These are phyloP conservation scores for Chlamydomonas sp. DNA, from an alignment of 139 green algal species.

Conservation along the genomic window DNA sequence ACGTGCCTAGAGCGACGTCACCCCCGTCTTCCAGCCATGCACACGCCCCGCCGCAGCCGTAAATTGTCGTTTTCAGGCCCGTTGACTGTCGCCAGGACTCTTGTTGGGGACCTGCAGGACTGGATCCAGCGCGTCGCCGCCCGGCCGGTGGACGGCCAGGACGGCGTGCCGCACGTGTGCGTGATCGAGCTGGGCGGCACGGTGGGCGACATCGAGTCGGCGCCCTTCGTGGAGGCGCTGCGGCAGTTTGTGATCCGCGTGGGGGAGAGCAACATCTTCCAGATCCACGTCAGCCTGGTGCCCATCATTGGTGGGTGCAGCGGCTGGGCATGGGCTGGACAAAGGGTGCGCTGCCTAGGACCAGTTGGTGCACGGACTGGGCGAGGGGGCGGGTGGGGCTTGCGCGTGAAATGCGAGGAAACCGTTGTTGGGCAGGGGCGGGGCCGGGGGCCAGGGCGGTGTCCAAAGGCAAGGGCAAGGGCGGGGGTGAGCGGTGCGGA, in stretches of 20 bases:
- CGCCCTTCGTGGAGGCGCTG: conserved; percentile 96
- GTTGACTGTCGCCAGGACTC: background rate
- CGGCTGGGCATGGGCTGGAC: background rate
- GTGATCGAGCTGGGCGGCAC: conserved; percentile 99
- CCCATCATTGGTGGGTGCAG: conserved; percentile 86
- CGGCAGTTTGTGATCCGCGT: conserved; percentile 78
- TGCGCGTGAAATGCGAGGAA: background rate
- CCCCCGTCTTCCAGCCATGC: background rate
- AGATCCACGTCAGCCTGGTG: conserved; percentile 96
- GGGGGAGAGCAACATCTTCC: conserved; percentile 84
- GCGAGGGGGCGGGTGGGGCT: background rate
- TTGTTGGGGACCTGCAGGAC: conserved; percentile 53
- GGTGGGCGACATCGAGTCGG: conserved; percentile 98
- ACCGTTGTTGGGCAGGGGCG: no score
- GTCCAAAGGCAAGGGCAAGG: no score
- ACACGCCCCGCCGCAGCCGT: background rate
- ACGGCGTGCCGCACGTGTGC: conserved; percentile 91
- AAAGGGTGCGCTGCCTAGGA: background rate
- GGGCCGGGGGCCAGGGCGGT: no score
- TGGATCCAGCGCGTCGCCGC: conserved; percentile 98
- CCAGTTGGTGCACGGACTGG: no score
- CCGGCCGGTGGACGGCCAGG: conserved; percentile 88
- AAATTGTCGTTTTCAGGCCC: background rate
- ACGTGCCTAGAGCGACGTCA: background rate
- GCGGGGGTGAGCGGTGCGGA: no score